These are phyloP conservation scores for Salix purpurea DNA, from an alignment of 345 rosid species.

Conservation along the genomic window DNA sequence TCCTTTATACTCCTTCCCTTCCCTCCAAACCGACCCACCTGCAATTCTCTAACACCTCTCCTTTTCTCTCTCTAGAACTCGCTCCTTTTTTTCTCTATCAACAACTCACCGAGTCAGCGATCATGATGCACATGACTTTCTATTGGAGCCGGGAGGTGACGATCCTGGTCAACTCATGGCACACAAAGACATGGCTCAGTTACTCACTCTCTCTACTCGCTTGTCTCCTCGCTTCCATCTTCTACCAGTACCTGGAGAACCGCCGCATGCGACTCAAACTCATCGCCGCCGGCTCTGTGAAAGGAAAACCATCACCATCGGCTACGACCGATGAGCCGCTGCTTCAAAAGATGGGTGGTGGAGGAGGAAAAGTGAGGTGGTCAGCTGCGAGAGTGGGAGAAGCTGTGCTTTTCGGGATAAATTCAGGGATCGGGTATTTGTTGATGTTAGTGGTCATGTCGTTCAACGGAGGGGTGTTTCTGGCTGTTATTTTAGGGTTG, in stretches of 20 bases:
- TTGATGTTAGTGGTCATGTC: constrained; percentile 85
- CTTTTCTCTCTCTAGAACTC: background rate
- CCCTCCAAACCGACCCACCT: background rate
- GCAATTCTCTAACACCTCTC: background rate
- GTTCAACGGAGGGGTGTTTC: constrained; percentile 78
- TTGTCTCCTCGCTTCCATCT: constrained; percentile 55
- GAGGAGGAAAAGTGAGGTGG: constrained; percentile 5
- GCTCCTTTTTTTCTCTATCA: background rate
- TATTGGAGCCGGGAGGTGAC: constrained; percentile 76
- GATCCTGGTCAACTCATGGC: constrained; percentile 64
- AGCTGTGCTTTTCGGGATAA: constrained; percentile 52
- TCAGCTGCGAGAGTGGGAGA: constrained; percentile 34
- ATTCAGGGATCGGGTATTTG: constrained; percentile 67
- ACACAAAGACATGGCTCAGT: constrained; percentile 52
- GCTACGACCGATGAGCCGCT: constrained; percentile 18
- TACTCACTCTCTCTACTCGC: constrained; percentile 64
- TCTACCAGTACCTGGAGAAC: constrained; percentile 67
- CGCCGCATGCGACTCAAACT: constrained; percentile 45
- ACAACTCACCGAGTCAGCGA: background rate
- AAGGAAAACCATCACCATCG: constrained; percentile 1
- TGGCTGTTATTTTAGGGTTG: constrained; percentile 64
- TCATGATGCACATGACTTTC: constrained; percentile 96
- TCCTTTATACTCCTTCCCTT: background rate
- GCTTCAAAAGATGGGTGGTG: background rate
- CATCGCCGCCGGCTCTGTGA: constrained; percentile 12